Conservation (phyloP, 805 yeast genomes). For the Candida ficus region DNA sequence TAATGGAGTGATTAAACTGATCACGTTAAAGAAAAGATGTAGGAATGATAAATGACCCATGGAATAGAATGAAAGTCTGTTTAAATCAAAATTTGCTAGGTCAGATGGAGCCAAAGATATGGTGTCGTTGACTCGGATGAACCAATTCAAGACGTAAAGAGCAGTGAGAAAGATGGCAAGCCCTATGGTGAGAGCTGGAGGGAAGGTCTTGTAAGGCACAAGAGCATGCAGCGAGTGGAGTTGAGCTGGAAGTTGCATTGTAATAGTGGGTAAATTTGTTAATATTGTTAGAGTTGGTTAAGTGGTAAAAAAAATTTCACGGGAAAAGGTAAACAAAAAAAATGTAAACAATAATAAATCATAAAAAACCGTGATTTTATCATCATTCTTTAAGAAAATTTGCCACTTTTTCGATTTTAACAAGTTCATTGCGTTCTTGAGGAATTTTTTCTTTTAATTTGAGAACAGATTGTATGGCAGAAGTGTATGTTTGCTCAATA, state of each 20-base stretch:
- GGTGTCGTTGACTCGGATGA: constrained; percentile 27
- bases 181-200: constrained; percentile 64
- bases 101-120: constrained; percentile 55
- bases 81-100: constrained; percentile 38
- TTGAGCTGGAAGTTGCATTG: constrained; percentile 15
- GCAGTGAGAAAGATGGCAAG: constrained; percentile 47
- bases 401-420: constrained; percentile 26
- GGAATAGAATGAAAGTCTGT: constrained; percentile 56
- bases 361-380: background rate
- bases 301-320: background rate
- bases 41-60: constrained; percentile 57
- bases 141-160: constrained; percentile 34
- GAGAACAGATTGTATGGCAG: constrained; percentile 17
- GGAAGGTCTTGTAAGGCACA: constrained; percentile 13
- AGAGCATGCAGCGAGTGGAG: background rate
- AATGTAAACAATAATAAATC: background rate
- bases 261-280: too few relatives aligned
- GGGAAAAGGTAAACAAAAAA: background rate
- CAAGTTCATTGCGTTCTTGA: constrained; percentile 22
- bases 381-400: constrained; percentile 16
- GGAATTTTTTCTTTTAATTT: constrained; percentile 20
- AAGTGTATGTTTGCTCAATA: constrained; percentile 10
- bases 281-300: constrained; percentile 12
- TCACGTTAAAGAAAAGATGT: constrained; percentile 57
- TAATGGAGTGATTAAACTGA: constrained; percentile 55